Base-by-base conservation (phyloP, 192 early-diverging fungal genomes). In the Backusella parvicylindrica region DNA sequence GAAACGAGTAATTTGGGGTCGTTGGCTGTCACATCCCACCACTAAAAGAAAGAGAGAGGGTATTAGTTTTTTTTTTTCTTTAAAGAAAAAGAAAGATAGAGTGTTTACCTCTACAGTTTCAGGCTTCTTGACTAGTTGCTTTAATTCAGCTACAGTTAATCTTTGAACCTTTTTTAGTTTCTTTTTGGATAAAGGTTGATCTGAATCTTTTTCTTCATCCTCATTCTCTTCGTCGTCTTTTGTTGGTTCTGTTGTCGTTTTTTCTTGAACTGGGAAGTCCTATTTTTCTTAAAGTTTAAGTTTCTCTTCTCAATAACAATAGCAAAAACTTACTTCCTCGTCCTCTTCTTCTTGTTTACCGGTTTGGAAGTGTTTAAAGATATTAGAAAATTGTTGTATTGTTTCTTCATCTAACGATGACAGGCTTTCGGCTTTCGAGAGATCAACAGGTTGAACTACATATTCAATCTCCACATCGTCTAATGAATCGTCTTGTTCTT, bases 1-100 rank as follows among this genome's bases (percentile, higher is more conserved):
- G 92, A 82, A 0, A 98, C 95, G 28, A 98, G 86, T 26, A 99
- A 87, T 49, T 89, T 90, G 1, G 98, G 98, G 72, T 99, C 96
- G 13, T 88, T 86, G 0, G 96, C 94, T 13, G 95, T 97, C 15
- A 93, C 91, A 84, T 99, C 98, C 41, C 93, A 92, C 95, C 95
- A 96, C 84, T 82, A 69, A 47, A 36, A 1, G 28, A 67, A 30
- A 0, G 26, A 15, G 15, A 43, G 12, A 15, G 3, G 41, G 35
- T 30, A 6, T 68, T 60, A 50, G 26, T 28, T 9, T 32, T 28
- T 41, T 30, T 43, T 18, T 21, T 30, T 65, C 12, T 41, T 1
- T 30, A 65, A 32, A 65, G 1, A 67, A 67, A 23, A 67, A 2
- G 16, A 38, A 15, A 35, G 2, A 66, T 66, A 66, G 6, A n/a